These are phyloP conservation scores for Rubia balearica DNA, from an alignment of 305 asterid genomes.

Conservation along the genomic window DNA sequence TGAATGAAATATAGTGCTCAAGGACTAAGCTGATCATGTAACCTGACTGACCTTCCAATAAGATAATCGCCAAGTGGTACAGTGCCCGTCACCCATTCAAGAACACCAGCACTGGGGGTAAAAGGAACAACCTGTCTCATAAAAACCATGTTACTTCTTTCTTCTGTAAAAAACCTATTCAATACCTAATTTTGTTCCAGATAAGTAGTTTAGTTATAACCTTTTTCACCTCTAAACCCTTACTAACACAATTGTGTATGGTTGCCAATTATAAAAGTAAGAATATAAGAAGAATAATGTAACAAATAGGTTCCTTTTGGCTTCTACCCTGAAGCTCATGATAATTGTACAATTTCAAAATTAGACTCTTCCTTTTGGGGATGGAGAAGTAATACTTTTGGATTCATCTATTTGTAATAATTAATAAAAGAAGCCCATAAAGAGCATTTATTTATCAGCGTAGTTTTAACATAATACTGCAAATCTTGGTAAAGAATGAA, in stretches of 20 bases:
- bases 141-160: background rate
- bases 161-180: background rate
- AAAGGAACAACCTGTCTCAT: slow-evolving; percentile 83
- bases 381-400: background rate
- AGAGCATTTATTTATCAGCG: background rate
- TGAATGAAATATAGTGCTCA: slow-evolving; percentile 15
- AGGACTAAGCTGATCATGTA: slow-evolving; percentile 18
- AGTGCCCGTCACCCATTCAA: slow-evolving; percentile 98
- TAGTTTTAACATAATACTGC: background rate
- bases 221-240: background rate
- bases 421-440: background rate
- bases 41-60: slow-evolving; percentile 63
- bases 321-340: background rate
- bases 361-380: background rate
- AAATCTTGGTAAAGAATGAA: background rate
- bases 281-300: background rate
- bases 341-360: no score
- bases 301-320: background rate
- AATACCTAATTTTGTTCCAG: background rate
- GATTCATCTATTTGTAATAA: background rate
- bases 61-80: slow-evolving; percentile 95
- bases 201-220: background rate
- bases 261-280: background rate
- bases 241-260: background rate
- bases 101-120: slow-evolving; percentile 99